Evolutionary conservation across 169 alveolate genomes (phyloP).

Genomic region (Eimeria sp.): DNA sequence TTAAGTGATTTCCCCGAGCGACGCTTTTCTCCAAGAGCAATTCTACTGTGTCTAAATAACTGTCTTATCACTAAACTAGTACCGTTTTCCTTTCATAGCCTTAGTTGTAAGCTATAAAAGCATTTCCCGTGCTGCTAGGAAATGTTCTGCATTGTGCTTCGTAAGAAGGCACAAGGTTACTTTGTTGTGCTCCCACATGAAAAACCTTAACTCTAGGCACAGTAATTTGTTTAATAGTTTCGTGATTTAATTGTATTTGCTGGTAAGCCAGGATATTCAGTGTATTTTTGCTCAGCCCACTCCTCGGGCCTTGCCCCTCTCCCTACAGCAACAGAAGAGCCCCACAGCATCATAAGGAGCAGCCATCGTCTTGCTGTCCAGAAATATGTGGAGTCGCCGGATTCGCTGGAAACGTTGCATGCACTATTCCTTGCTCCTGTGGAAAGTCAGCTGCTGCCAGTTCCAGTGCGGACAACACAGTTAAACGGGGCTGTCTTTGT

Average conservation of each 20-base stretch:
- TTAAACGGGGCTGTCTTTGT: not conserved
- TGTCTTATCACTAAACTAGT: not conserved
- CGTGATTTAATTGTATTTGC: not conserved
- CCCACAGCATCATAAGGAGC: not conserved
- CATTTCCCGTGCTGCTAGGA: not conserved
- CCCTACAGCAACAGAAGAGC: not conserved
- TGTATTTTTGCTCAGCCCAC: not conserved
- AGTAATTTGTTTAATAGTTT: not conserved
- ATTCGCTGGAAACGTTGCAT: not conserved
- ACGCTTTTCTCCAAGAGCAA: not conserved
- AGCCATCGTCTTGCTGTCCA: not conserved
- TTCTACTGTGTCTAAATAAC: not conserved
- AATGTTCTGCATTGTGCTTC: not conserved
- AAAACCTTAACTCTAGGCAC: not conserved
- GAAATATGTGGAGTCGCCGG: not conserved
- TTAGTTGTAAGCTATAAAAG: not conserved
- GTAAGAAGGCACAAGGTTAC: not conserved
- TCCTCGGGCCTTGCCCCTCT: conserved; percentile 8
- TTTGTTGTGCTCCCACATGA: not conserved
- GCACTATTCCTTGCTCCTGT: not conserved
- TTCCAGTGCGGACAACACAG: not conserved
- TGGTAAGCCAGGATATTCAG: not conserved
- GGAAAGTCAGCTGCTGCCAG: not conserved
- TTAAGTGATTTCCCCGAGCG: not conserved
- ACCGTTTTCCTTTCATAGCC: not conserved